Percentiles rank a stretch among this genome's conserved stretches.
These are phyloP conservation scores for Suhomyces bolitotheri DNA, from an alignment of 1,139 yeast species.

Conservation along the genomic window DNA sequence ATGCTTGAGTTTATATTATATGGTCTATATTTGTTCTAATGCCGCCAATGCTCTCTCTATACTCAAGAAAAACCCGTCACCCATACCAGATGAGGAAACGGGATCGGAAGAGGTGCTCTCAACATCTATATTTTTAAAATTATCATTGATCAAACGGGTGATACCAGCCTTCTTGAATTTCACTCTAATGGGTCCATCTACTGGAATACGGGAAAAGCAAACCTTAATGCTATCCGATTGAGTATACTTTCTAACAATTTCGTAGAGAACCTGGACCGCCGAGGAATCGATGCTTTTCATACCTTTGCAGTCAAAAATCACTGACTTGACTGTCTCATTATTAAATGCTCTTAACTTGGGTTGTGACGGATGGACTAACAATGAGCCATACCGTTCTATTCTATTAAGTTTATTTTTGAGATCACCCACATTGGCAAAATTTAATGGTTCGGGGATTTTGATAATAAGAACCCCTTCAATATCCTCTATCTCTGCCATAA, in stretches of 20 bases:
- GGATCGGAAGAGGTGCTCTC: constrained; percentile 1
- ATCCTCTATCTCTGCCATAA: constrained; percentile 31
- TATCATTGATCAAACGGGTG: constrained; percentile 23
- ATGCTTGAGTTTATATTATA: no score
- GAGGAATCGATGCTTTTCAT: constrained; percentile 34
- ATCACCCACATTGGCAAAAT: constrained; percentile 32
- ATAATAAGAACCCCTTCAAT: constrained; percentile 35
- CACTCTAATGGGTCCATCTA: constrained; percentile 21
- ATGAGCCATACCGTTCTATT: constrained; percentile 31
- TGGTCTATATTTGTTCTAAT: constrained; percentile 2
- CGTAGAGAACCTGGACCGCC: constrained; percentile 35
- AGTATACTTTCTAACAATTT: constrained; percentile 26
- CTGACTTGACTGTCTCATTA: constrained; percentile 23
- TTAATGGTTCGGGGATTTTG: constrained; percentile 33
- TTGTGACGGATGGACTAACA: constrained; percentile 34
- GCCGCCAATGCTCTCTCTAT: constrained; percentile 31
- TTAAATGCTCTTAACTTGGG: constrained; percentile 28
- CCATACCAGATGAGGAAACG: constrained; percentile 25
- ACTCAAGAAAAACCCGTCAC: constrained; percentile 35
- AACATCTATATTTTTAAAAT: constrained; percentile 10
- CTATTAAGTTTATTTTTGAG: constrained; percentile 26
- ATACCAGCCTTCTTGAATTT: constrained; percentile 28
- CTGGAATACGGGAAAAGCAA: constrained; percentile 30
- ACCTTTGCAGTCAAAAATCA: constrained; percentile 37
- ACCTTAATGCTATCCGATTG: constrained; percentile 23